Conservation (phyloP, 768 basidiomycete genomes). For the Sutorius australiensis region DNA sequence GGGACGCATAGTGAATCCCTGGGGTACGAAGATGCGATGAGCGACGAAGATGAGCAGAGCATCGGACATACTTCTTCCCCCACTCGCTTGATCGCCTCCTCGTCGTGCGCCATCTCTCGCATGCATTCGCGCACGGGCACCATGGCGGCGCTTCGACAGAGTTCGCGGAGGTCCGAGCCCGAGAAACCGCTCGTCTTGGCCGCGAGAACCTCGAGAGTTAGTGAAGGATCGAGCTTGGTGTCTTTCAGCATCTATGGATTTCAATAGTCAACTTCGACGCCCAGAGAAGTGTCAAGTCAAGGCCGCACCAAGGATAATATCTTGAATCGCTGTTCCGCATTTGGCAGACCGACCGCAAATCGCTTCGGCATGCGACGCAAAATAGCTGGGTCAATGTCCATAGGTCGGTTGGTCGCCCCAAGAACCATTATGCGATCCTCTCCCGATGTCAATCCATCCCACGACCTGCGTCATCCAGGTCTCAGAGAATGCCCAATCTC, state of each 20-base stretch:
- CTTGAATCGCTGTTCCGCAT: conserved; percentile 71
- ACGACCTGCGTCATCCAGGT: conserved; percentile 50
- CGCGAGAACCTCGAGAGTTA: conserved; percentile 64
- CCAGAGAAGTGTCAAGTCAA: not conserved
- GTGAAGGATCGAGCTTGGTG: conserved; percentile 59
- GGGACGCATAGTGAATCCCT: conserved; percentile 80
- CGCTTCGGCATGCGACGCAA: conserved; percentile 98
- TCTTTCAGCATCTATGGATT: conserved; percentile 73
- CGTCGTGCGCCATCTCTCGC: conserved; percentile 44
- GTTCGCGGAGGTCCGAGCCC: conserved; percentile 88
- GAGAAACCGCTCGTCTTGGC: conserved; percentile 69
- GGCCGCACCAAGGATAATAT: conserved; percentile 72
- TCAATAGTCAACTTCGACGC: not conserved
- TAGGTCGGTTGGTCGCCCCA: conserved; percentile 93
- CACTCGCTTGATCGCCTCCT: conserved; percentile 45
- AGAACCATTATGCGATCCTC: conserved; percentile 83
- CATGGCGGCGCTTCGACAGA: conserved; percentile 94
- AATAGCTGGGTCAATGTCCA: conserved; percentile 85
- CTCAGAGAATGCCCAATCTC: not conserved
- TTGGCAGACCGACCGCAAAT: conserved; percentile 81
- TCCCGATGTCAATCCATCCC: conserved; percentile 89
- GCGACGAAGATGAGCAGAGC: not conserved
- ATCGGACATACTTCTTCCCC: conserved; percentile 37
- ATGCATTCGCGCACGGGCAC: conserved; percentile 84
- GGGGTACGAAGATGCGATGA: not conserved